Evolutionary conservation across 2,329 filamentous ascomycete genomes (phyloP), one percentile per base, ranked within the genome.

Genomic region (Epichloe typhina): DNA sequence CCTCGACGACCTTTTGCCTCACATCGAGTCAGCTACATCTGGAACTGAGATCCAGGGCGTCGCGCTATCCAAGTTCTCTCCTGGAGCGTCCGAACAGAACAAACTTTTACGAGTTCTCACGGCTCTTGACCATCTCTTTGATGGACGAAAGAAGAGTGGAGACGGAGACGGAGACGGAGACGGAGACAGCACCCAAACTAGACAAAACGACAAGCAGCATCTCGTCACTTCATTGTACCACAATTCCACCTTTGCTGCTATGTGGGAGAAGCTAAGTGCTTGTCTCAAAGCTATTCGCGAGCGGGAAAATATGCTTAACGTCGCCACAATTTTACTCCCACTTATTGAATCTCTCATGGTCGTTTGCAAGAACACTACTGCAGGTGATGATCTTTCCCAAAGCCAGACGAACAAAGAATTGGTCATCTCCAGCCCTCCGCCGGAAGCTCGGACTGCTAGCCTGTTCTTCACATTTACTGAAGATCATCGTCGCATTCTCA

Each of bases 391-490:
- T 26, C 86, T 63, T 9, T 61, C 69, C 45, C 65, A 76, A 56
- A 65, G 62, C 61, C 64, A 76, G 64, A 51, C 67, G 38, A 70
- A 66, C 55, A 86, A 85, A 62, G 86, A 93, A 46, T 77, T 87
- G 64, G 73, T 83, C 13, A 69, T 89, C 38, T 81, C 85, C 21
- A 94, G 85, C 58, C 86, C 88, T 4, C 55, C 52, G 75, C 86
- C 88, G 1, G 88, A 94, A 62, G 81, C 80, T 46, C 82, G 82
- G 50, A 91, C 95, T 72, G 89, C 94, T 57, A 87, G 78, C 49
- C 72, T 98, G 31, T 98, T 98, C 79, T 98, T 97, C 73, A 88
- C 79, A 46, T 98, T 98, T 64, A 98, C 93, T 0, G 93, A 97
- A 64, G 90, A 96, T 52, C 93, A 98, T 67, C 88, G 93, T 55